Evolutionary conservation across 2,329 filamentous ascomycete species (phyloP).

Genomic region (Myrmaecium sp.): DNA sequence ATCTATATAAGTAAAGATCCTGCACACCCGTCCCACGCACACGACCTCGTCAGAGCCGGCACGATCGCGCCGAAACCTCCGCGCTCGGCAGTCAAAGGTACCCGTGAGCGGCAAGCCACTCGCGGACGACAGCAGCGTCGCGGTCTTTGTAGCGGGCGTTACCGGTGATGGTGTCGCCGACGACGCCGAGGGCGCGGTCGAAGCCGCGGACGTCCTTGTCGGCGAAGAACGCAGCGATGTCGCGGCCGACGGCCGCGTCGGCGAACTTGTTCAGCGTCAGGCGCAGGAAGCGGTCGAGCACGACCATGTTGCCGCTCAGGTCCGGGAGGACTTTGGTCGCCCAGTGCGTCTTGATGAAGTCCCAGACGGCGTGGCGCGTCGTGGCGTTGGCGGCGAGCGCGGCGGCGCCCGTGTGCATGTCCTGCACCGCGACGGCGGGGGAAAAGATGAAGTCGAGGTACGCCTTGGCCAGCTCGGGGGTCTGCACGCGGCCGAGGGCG

Average conservation of each 20-base stretch:
- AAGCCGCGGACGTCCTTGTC: conserved; percentile 74
- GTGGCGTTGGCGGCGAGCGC: conserved; percentile 56
- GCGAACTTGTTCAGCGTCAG: conserved; percentile 65
- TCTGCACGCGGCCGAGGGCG: conserved; percentile 58
- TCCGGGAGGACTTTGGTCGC: conserved; percentile 45
- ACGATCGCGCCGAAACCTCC: too few relatives aligned
- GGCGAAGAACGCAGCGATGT: conserved; percentile 73
- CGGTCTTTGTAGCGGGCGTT: conserved; percentile 69
- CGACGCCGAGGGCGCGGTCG: conserved; percentile 69
- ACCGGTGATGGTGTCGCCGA: conserved; percentile 70
- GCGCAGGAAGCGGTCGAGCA: conserved; percentile 78
- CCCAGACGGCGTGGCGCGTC: conserved; percentile 63
- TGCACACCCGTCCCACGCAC: too few relatives aligned
- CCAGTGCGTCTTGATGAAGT: conserved; percentile 77
- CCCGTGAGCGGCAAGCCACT: conserved; percentile 55
- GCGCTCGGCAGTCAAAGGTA: too few relatives aligned
- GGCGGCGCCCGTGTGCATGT: conserved; percentile 69
- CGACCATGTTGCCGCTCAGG: conserved; percentile 65
- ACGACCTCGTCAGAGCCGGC: too few relatives aligned
- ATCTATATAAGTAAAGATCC: too few relatives aligned
- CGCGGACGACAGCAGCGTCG: conserved; percentile 54
- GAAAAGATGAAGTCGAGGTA: conserved; percentile 64
- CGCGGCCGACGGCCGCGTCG: conserved; percentile 48
- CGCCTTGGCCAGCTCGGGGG: conserved; percentile 48
- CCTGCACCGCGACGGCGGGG: conserved; percentile 66